phyloP scores from a whole-genome alignment of 176 grass and related monocot species.

The Ananas comosus region DNA sequence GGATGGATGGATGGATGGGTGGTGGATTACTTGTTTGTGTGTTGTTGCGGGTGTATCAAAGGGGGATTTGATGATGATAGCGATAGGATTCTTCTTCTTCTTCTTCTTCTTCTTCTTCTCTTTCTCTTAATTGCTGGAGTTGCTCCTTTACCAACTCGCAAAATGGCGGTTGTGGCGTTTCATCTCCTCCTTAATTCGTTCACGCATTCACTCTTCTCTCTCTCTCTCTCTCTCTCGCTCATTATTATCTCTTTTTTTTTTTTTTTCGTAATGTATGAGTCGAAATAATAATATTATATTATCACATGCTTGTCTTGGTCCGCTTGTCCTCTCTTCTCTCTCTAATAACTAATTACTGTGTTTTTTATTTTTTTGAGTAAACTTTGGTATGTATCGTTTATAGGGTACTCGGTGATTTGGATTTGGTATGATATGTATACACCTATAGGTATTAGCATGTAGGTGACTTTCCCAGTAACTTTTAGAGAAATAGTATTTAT shows the following conservation, averaged over 20 bases:
- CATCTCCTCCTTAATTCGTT: neutral
- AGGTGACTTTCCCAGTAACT: too few relatives aligned
- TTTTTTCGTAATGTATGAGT: neutral
- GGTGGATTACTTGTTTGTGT: neutral
- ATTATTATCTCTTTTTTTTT: neutral
- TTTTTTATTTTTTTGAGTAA: neutral
- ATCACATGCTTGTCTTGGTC: constrained; percentile 6
- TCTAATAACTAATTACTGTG: neutral
- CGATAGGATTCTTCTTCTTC: neutral
- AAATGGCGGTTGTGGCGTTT: neutral
- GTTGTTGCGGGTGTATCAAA: too few relatives aligned
- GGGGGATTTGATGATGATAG: neutral
- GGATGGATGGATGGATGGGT: too few relatives aligned
- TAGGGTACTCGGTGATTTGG: too few relatives aligned
- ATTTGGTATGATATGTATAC: too few relatives aligned
- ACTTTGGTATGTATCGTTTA: neutral
- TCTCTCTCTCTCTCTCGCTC: neutral
- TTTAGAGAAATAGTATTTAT: too few relatives aligned
- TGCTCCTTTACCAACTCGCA: neutral
- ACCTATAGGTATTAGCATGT: too few relatives aligned
- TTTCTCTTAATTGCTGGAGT: neutral
- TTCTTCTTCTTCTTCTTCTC: neutral
- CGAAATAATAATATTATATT: neutral
- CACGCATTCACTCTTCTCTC: neutral
- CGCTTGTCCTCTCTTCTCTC: constrained; percentile 1